Percentiles rank a stretch among this genome's conserved stretches.
These are phyloP conservation scores for Jacaranda copaia DNA, from an alignment of 257 asterid species.

Conservation along the genomic window DNA sequence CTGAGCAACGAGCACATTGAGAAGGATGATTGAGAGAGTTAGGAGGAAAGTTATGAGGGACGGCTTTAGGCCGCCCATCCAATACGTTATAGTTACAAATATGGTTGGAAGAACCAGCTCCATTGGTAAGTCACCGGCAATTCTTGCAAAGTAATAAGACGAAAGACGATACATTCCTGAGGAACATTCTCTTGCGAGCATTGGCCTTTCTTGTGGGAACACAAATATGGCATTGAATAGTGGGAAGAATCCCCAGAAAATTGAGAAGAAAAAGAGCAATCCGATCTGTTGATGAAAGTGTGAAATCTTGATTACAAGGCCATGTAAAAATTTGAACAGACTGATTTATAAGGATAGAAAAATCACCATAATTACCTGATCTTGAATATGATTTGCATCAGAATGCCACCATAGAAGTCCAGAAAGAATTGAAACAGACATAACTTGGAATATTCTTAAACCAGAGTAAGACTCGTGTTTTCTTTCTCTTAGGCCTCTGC, in stretches of 20 bases:
- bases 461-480: constrained; percentile 78
- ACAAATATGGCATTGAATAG: constrained; percentile 72
- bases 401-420: constrained; percentile 98
- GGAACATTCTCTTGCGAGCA: constrained; percentile 66
- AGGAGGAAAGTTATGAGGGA: constrained; percentile 55
- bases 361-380: constrained; percentile 61
- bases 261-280: constrained; percentile 81
- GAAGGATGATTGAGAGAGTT: constrained; percentile 65
- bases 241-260: constrained; percentile 91
- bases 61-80: constrained; percentile 92
- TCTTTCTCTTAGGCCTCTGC: constrained; percentile 81
- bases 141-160: constrained; percentile 75
- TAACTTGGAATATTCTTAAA: constrained; percentile 73
- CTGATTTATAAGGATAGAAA: not conserved
- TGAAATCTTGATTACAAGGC: not conserved
- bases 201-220: constrained; percentile 76
- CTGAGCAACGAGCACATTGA: constrained; percentile 80
- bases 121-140: constrained; percentile 80
- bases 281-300: constrained; percentile 68
- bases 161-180: constrained; percentile 88
- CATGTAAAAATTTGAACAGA: not conserved
- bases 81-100: constrained; percentile 66
- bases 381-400: constrained; percentile 76
- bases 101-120: constrained; percentile 85
- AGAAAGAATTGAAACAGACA: constrained; percentile 76